phyloP scores from a whole-genome alignment of 148 eudicot species.

The Persicaria tinctoria region DNA sequence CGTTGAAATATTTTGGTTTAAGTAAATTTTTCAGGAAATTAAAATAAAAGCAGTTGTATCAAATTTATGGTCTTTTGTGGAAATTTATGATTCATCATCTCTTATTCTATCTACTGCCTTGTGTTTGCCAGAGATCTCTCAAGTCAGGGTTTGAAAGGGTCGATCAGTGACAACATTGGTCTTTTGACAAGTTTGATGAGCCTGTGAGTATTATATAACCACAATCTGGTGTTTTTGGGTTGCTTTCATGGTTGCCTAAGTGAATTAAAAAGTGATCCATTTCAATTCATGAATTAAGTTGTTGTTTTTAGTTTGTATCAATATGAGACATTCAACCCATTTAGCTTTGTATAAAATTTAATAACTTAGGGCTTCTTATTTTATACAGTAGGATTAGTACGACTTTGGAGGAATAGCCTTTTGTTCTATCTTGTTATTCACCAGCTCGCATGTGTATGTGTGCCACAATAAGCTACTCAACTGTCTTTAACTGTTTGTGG shows the following conservation, averaged over 20 bases:
- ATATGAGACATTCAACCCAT: background rate
- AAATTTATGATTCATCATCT: background rate
- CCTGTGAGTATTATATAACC: conserved; percentile 63
- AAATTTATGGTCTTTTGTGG: background rate
- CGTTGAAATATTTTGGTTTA: too few species aligned
- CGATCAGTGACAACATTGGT: conserved; percentile 57
- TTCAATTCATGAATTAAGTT: background rate
- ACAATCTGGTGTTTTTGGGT: background rate
- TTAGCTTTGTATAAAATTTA: background rate
- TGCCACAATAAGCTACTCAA: background rate
- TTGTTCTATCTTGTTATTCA: background rate
- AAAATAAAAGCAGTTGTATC: background rate
- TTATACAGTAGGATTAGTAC: too few species aligned
- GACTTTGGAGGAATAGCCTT: background rate
- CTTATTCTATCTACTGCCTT: conserved; percentile 10
- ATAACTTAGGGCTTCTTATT: too few species aligned
- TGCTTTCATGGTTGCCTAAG: background rate
- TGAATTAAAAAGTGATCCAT: background rate
- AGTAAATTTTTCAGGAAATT: too few species aligned
- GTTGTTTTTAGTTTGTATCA: background rate
- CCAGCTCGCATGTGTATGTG: background rate
- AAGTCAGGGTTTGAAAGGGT: conserved; percentile 93
- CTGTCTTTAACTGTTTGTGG: too few species aligned
- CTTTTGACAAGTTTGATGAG: conserved; percentile 79
- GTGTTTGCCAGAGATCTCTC: conserved; percentile 66